phyloP scores from a whole-genome alignment of 345 rosid genomes.

The Barbarea vulgaris region DNA sequence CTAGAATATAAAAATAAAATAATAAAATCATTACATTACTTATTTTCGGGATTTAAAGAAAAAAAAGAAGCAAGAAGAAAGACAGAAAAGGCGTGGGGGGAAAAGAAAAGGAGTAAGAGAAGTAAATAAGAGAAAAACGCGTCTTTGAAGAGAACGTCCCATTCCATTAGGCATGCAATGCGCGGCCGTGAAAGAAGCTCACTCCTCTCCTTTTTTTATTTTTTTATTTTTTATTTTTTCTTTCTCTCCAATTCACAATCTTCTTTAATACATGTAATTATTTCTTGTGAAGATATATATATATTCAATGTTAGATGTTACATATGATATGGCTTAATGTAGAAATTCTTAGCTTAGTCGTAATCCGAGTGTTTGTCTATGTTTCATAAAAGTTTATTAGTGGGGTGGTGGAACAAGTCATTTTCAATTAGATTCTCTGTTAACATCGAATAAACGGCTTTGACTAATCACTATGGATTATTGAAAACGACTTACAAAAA shows the following conservation, averaged over 20 bases:
- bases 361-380: conserved; percentile 4
- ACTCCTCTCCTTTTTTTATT: conserved; percentile 29
- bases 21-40: conserved; percentile 3
- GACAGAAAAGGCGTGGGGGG: conserved; percentile 35
- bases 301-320: background rate
- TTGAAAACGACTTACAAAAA: conserved; percentile 4
- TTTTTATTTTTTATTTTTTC: background rate
- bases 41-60: background rate
- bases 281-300: background rate
- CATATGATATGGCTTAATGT: background rate
- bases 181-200: conserved; percentile 46
- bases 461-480: conserved; percentile 20
- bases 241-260: background rate
- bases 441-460: conserved; percentile 18
- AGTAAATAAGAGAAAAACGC: conserved; percentile 35
- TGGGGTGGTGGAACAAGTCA: conserved; percentile 26
- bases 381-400: conserved; percentile 10
- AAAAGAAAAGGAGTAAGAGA: conserved; percentile 14
- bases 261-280: background rate
- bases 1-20: background rate
- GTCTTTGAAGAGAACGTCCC: conserved; percentile 43
- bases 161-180: conserved; percentile 42
- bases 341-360: conserved; percentile 1
- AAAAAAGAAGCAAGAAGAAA: conserved; percentile 10
- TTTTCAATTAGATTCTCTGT: conserved; percentile 37